phyloP scores from a whole-genome alignment of 2,329 filamentous ascomycete genomes.

The Ceratocystis eucalypticola region DNA sequence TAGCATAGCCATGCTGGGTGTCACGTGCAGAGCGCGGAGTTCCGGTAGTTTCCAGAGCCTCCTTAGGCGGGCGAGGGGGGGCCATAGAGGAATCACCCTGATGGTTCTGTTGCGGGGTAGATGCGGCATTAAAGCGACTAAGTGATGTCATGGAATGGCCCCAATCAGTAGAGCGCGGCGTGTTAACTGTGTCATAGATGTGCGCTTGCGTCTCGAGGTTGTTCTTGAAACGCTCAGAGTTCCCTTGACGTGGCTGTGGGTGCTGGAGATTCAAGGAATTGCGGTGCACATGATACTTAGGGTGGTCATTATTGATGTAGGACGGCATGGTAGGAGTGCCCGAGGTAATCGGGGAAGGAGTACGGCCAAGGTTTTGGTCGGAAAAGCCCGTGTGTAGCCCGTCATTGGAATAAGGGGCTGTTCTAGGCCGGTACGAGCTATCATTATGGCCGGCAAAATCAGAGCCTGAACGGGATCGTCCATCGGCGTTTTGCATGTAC shows the following conservation, averaged over 20 bases:
- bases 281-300: constrained; percentile 70
- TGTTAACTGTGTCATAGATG: constrained; percentile 48
- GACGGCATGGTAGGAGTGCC: constrained; percentile 36
- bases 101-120: constrained; percentile 29
- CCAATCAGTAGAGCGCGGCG: constrained; percentile 49
- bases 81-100: constrained; percentile 28
- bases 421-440: constrained; percentile 35
- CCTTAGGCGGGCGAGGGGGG: constrained; percentile 49
- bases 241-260: constrained; percentile 61
- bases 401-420: constrained; percentile 46
- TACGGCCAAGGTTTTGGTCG: constrained; percentile 33
- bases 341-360: constrained; percentile 22
- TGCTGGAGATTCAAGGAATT: constrained; percentile 70
- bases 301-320: constrained; percentile 48
- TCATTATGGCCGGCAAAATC: constrained; percentile 57
- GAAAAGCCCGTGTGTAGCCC: constrained; percentile 45
- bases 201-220: constrained; percentile 61
- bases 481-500: constrained; percentile 26
- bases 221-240: constrained; percentile 60
- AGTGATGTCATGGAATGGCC: constrained; percentile 47
- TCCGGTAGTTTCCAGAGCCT: constrained; percentile 34
- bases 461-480: constrained; percentile 62
- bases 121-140: constrained; percentile 36
- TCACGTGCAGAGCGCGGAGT: constrained; percentile 25
- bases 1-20: constrained; percentile 37